Evolutionary conservation across 352 stramenopile species (phyloP).

Genomic region (Phytopythium sindhum): DNA sequence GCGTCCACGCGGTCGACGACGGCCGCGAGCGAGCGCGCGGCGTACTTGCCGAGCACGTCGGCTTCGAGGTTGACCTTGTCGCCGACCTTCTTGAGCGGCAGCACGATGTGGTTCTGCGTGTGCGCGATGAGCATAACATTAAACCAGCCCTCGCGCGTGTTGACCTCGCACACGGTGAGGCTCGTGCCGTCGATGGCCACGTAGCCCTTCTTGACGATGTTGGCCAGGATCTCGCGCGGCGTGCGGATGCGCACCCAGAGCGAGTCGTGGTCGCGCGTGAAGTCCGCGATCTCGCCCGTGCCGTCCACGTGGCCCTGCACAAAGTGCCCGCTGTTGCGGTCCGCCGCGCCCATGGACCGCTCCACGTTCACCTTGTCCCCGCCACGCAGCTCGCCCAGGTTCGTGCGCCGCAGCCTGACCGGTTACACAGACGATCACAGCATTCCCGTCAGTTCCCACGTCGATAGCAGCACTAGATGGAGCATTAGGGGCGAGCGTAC

Average conservation of each 20-base stretch:
- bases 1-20: constrained; percentile 57
- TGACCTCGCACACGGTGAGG: constrained; percentile 95
- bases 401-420: constrained; percentile 86
- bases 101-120: constrained; percentile 96
- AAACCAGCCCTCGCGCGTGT: constrained; percentile 89
- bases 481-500: constrained; percentile 13
- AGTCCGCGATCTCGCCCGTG: constrained; percentile 88
- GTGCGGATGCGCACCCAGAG: constrained; percentile 93
- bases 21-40: constrained; percentile 64
- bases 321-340: constrained; percentile 97
- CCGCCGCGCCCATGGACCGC: constrained; percentile 83
- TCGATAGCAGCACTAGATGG: background rate
- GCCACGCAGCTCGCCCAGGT: constrained; percentile 65
- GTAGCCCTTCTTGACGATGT: constrained; percentile 93
- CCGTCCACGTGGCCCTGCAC: constrained; percentile 98
- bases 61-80: constrained; percentile 90
- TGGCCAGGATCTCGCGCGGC: constrained; percentile 81
- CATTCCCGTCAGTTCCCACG: background rate
- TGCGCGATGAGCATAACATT: constrained; percentile 99
- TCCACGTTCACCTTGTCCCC: constrained; percentile 95
- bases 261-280: constrained; percentile 92
- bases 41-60: constrained; percentile 92
- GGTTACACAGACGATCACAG: background rate
- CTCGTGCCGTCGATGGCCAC: constrained; percentile 98
- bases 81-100: constrained; percentile 90